Conservation (phyloP, 768 basidiomycete species). For the Lactarius hengduanensis region DNA sequence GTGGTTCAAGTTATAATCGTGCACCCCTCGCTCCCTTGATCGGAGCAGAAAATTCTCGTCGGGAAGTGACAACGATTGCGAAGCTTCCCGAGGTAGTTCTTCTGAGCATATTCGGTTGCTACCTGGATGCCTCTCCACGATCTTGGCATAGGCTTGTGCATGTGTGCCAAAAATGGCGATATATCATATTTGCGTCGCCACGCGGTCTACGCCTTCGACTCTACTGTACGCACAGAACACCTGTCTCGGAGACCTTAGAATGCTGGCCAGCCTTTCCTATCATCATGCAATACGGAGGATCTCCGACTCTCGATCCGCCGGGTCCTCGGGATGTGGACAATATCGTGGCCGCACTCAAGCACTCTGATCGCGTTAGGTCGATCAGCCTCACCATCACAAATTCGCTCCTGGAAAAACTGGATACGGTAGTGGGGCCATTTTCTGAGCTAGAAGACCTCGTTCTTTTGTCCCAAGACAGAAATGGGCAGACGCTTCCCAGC, state of each 20-base stretch:
- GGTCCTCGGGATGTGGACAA: background rate
- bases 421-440: background rate
- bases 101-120: background rate
- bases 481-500: background rate
- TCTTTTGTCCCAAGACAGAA: background rate
- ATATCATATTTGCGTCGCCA: background rate
- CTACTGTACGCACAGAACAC: background rate
- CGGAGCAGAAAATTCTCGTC: background rate
- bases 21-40: background rate
- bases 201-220: background rate
- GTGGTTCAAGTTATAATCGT: background rate
- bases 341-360: background rate
- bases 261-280: background rate
- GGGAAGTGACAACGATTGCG: background rate
- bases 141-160: background rate
- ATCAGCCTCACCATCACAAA: background rate
- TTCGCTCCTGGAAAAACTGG: background rate
- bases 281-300: background rate
- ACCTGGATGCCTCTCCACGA: background rate
- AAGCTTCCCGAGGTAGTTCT: background rate
- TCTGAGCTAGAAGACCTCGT: background rate
- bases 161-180: background rate
- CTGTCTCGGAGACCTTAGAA: background rate
- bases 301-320: background rate
- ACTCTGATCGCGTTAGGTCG: background rate